These are phyloP conservation scores for Staphylotrichum tortipilum DNA, from an alignment of 495 filamentous ascomycete genomes.

Conservation along the genomic window DNA sequence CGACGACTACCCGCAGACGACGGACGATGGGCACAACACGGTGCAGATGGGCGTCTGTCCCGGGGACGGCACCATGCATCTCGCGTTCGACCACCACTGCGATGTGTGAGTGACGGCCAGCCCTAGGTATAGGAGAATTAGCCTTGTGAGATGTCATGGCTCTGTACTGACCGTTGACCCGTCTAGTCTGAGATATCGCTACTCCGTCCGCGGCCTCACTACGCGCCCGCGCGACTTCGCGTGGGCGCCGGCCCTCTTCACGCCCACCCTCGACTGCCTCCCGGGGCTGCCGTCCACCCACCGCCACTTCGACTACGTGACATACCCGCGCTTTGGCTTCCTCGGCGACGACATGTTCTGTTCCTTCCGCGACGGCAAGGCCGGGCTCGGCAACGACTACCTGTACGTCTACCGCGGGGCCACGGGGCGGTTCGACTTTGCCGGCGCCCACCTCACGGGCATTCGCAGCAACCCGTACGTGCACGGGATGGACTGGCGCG, in stretches of 20 bases:
- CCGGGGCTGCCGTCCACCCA: constrained; percentile 29
- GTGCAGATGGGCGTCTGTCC: constrained; percentile 41
- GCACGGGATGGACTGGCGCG: constrained; percentile 32
- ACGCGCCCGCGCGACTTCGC: constrained; percentile 22
- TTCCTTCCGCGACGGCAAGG: constrained; percentile 41
- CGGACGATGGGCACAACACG: constrained; percentile 43
- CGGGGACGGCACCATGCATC: constrained; percentile 41
- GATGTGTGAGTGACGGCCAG: constrained; percentile 20
- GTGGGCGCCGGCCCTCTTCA: constrained; percentile 36
- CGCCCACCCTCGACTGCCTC: constrained; percentile 27
- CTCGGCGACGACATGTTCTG: constrained; percentile 27
- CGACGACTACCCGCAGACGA: constrained; percentile 41
- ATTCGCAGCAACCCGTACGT: constrained; percentile 41
- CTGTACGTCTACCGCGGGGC: constrained; percentile 30
- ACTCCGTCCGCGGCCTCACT: constrained; percentile 30
- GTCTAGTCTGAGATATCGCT: constrained; percentile 33
- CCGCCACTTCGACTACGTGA: constrained; percentile 32
- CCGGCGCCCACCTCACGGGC: constrained; percentile 37
- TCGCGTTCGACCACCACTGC: constrained; percentile 40
- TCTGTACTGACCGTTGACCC: no score
- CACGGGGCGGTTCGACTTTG: constrained; percentile 19
- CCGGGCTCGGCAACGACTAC: constrained; percentile 41
- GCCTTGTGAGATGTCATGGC: no score
- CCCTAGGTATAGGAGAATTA: no score
- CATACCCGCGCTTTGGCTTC: constrained; percentile 41